Percentiles rank a stretch among this genome's conserved stretches.
phyloP scores from a whole-genome alignment of 202 grass and related monocot genomes.

The Setaria viridis region DNA sequence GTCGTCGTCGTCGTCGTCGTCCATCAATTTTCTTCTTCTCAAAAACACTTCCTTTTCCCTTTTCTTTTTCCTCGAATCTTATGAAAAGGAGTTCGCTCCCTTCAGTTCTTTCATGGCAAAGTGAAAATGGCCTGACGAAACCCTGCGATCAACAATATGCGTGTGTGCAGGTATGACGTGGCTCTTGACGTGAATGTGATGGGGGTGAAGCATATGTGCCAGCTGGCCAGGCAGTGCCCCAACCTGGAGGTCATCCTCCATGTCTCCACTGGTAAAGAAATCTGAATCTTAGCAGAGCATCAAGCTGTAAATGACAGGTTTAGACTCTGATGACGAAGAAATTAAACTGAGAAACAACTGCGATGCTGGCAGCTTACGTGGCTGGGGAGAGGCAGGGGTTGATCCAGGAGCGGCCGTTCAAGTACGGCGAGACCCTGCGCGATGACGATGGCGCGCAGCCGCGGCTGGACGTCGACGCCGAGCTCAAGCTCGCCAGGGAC shows the following conservation, averaged over 20 bases:
- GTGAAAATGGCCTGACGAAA: neutral
- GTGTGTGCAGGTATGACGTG: slow-evolving; percentile 59
- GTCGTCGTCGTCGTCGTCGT: neutral
- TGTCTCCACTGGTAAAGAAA: slow-evolving; percentile 71
- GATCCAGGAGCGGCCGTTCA: slow-evolving; percentile 61
- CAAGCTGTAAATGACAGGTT: neutral
- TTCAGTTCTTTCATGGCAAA: too few species aligned
- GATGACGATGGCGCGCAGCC: slow-evolving; percentile 32
- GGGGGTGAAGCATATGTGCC: slow-evolving; percentile 73
- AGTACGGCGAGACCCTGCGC: slow-evolving; percentile 57
- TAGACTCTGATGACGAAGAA: neutral
- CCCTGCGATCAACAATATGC: neutral
- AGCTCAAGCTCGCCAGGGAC: slow-evolving; percentile 53
- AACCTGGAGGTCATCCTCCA: slow-evolving; percentile 81
- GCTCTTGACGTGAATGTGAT: slow-evolving; percentile 76
- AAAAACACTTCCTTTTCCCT: neutral
- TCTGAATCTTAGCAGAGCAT: too few species aligned
- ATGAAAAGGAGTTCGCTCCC: too few species aligned
- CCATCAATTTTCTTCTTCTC: neutral
- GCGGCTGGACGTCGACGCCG: slow-evolving; percentile 65
- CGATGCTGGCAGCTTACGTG: slow-evolving; percentile 56
- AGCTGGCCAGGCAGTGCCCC: slow-evolving; percentile 65
- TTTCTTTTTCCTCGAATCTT: too few species aligned
- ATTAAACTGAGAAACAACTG: neutral
- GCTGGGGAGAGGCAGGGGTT: slow-evolving; percentile 64